Base-by-base conservation (phyloP, 1,139 yeast species). In the Nakaseomyces nivariensis region DNA sequence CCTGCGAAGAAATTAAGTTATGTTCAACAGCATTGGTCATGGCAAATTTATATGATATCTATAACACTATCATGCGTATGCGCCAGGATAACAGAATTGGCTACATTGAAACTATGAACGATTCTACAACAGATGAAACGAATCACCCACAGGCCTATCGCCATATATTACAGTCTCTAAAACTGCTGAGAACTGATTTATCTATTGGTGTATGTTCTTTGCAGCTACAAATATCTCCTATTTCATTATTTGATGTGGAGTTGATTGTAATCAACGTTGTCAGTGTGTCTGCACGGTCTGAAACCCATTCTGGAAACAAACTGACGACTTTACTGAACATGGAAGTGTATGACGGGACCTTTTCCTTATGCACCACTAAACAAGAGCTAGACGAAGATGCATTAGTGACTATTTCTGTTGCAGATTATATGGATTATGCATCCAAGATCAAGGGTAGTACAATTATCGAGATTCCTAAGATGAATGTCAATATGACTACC, bases 11-110 rank as follows among this genome's bases (percentile, higher is more conserved):
- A 0, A 73, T 83, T 10, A 79, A 78, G 51, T 59, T 87, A 1
- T 86, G 78, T 58, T 72, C 85, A 51, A 89, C 97, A 0, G 87
- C 96, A 0, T 73, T 92, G 58, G 83, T 95, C 0, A 94, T 95
- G 0, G 83, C 96, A 0, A 88, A 85, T 59, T 71, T 87, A 33
- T 72, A 82, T 56, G 96, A 90, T 67, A 82, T 92, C 45, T 77
- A 79, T 59, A 83, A 82, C 52, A 81, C 94, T 0, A 70, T 87
- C 26, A 68, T 77, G 46, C 74, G 96, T 57, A 81, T 89, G 74
- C 73, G 81, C 31, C 85, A 81, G 56, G 96, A 88, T 52, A 84
- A 80, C 56, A 75, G 74, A 55, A 73, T 78, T 4, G 83, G 94
- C 0, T 88, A 89, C 60, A 77, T 75, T 50, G 95, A 88, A 55